Percentiles rank a stretch among this genome's conserved stretches.
phyloP scores from a whole-genome alignment of 441 rosid species.

The Erysimum pusillum region DNA sequence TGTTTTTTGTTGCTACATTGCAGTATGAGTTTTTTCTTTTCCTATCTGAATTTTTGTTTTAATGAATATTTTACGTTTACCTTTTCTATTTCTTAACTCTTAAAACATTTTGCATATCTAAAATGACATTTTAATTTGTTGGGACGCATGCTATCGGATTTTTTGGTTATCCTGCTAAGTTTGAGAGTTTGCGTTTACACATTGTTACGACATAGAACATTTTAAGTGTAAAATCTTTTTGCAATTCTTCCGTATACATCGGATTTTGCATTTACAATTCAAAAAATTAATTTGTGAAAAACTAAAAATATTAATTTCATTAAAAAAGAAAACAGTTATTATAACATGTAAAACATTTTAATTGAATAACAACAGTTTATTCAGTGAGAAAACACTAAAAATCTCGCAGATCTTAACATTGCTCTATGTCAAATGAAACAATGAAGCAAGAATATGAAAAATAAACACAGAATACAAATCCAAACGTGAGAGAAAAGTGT shows the following conservation, averaged over 20 bases:
- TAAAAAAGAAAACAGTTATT: not conserved
- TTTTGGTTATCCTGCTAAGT: not conserved
- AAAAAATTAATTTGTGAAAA: not conserved
- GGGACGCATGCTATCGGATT: too few species aligned
- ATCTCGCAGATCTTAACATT: slow-evolving; percentile 28
- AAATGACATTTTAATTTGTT: not conserved
- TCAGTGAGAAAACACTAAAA: slow-evolving; percentile 7
- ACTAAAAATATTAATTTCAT: not conserved
- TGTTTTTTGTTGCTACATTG: not conserved
- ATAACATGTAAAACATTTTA: not conserved
- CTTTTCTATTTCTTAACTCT: not conserved
- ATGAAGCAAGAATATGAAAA: slow-evolving; percentile 41
- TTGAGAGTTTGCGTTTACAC: not conserved
- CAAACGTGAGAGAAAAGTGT: slow-evolving; percentile 46
- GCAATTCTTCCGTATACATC: not conserved
- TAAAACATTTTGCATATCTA: not conserved
- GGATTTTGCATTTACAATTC: not conserved
- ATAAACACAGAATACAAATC: slow-evolving; percentile 38
- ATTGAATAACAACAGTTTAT: not conserved
- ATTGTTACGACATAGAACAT: not conserved
- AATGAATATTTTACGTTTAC: not conserved
- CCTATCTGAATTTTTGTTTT: not conserved
- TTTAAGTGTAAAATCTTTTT: not conserved
- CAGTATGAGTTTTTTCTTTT: slow-evolving; percentile 4
- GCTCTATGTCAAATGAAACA: slow-evolving; percentile 50